These are phyloP conservation scores for Colletotrichum paranaense DNA, from an alignment of 2,329 filamentous ascomycete species.

Conservation along the genomic window DNA sequence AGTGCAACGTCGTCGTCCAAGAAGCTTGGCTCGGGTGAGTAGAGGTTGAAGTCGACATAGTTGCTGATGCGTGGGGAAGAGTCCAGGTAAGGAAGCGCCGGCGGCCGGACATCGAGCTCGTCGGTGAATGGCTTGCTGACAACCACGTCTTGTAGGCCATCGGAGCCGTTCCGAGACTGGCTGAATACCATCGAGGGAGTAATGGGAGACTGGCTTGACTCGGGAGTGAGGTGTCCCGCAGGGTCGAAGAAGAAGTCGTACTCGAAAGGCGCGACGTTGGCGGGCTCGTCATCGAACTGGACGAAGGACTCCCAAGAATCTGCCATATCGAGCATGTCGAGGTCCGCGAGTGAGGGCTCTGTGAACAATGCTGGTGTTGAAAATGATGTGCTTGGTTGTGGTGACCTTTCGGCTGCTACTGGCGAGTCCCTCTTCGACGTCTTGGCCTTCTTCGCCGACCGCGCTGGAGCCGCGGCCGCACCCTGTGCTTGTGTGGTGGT, in stretches of 20 bases:
- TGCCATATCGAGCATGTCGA: slow-evolving; percentile 36
- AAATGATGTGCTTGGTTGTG: not conserved
- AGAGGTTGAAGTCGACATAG: slow-evolving; percentile 68
- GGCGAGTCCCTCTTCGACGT: slow-evolving; percentile 40
- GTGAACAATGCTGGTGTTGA: slow-evolving; percentile 28
- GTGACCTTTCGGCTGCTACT: not conserved
- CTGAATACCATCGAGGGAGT: slow-evolving; percentile 45
- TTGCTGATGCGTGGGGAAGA: slow-evolving; percentile 49
- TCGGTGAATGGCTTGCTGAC: slow-evolving; percentile 2
- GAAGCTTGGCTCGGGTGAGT: slow-evolving; percentile 60
- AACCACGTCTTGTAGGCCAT: slow-evolving; percentile 8
- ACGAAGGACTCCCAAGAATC: slow-evolving; percentile 60
- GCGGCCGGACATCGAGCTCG: not conserved
- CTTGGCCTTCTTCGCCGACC: slow-evolving; percentile 56
- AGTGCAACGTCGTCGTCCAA: slow-evolving; percentile 61
- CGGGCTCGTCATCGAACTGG: slow-evolving; percentile 53
- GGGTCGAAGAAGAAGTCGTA: slow-evolving; percentile 60
- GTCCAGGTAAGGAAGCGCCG: slow-evolving; percentile 55
- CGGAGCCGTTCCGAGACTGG: slow-evolving; percentile 22
- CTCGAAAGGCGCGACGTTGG: slow-evolving; percentile 47
- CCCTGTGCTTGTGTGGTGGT: slow-evolving; percentile 47
- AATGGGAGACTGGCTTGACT: slow-evolving; percentile 43
- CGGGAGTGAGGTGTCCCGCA: slow-evolving; percentile 54
- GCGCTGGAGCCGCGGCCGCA: slow-evolving; percentile 39
- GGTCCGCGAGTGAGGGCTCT: slow-evolving; percentile 36